Percentiles rank a stretch among this genome's conserved stretches.
Conservation (phyloP, 2,329 filamentous ascomycete species). For the Polytolypa hystricis region DNA sequence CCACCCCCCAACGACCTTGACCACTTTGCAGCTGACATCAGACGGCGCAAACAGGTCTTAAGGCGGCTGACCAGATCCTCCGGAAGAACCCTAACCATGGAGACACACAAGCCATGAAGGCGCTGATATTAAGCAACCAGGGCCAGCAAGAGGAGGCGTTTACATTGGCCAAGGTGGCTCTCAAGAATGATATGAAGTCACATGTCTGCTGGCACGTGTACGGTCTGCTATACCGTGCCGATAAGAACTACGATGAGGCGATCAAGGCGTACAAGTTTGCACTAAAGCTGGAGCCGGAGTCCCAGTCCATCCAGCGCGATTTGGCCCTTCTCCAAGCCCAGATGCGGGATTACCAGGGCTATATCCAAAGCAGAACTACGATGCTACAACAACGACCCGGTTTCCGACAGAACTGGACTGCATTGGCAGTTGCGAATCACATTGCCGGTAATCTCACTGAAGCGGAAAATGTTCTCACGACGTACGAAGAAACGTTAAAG, state of each 20-base stretch:
- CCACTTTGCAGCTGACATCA: no score
- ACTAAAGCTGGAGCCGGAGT: conserved; percentile 84
- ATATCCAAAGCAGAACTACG: conserved; percentile 73
- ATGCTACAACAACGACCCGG: conserved; percentile 81
- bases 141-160: conserved; percentile 93
- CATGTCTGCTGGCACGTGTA: conserved; percentile 99
- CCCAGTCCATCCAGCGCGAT: conserved; percentile 84
- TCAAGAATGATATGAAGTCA: conserved; percentile 96
- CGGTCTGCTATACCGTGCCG: conserved; percentile 79
- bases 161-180: conserved; percentile 76
- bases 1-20: neutral
- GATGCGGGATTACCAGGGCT: conserved; percentile 90
- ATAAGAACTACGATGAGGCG: conserved; percentile 97
- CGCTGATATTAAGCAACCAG: conserved; percentile 85
- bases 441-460: conserved; percentile 73
- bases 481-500: conserved; percentile 89
- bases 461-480: conserved; percentile 82
- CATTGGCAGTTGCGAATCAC: conserved; percentile 87
- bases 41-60: conserved; percentile 58
- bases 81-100: conserved; percentile 92
- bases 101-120: conserved; percentile 98
- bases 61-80: conserved; percentile 91
- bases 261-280: conserved; percentile 99
- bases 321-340: conserved; percentile 87
- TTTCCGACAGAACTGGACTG: conserved; percentile 90